Conservation (phyloP, 169 alveolate genomes). For the Plasmodium fragile region DNA sequence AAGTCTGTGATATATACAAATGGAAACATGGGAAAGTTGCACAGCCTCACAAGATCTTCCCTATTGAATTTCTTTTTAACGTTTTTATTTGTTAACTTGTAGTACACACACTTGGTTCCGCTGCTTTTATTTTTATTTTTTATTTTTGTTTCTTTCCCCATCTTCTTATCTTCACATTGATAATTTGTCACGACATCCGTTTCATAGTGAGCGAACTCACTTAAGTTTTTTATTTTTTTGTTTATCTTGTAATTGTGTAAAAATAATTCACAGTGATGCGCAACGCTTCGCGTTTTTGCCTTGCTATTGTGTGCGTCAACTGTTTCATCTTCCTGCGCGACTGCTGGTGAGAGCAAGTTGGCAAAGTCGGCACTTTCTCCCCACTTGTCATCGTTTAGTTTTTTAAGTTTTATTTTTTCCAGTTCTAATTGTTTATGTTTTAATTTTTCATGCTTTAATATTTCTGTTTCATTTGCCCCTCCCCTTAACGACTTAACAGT, state of each 20-base stretch:
- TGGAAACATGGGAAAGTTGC: constrained; percentile 52
- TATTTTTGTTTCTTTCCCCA: neutral
- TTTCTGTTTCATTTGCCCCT: neutral
- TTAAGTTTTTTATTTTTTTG: constrained; percentile 33
- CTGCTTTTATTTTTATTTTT: neutral
- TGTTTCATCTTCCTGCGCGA: neutral
- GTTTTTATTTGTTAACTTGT: constrained; percentile 18
- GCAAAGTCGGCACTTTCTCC: neutral
- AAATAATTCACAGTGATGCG: constrained; percentile 44
- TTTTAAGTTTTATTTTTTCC: neutral
- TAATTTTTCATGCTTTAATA: neutral
- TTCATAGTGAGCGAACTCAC: constrained; percentile 31
- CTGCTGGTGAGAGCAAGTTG: neutral
- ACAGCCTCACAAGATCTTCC: constrained; percentile 11
- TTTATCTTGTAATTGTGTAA: constrained; percentile 30
- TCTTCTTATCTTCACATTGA: neutral
- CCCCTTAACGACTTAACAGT: neutral
- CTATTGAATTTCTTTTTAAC: constrained; percentile 35
- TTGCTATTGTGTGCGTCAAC: neutral
- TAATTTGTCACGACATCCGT: neutral
- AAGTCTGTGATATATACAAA: constrained; percentile 25
- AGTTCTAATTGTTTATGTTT: neutral
- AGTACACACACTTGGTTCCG: neutral
- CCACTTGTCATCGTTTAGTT: neutral
- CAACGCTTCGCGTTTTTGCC: neutral